Percentiles rank a stretch among this genome's conserved stretches.
Evolutionary conservation across 202 grass and related monocot genomes (phyloP).

Genomic region (Eragrostis tef): DNA sequence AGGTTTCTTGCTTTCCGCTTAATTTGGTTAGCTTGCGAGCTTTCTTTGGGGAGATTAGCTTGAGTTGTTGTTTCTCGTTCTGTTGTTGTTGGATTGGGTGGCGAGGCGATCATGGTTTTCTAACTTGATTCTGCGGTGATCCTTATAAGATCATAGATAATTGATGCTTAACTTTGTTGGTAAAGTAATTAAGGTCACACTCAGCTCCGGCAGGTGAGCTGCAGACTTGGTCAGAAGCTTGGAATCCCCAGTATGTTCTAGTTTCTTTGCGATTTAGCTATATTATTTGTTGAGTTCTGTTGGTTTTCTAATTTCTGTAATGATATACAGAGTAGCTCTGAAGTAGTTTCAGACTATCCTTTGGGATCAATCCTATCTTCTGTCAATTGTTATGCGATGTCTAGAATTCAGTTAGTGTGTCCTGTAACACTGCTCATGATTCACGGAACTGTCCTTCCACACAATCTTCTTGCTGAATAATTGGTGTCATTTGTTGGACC

Average conservation of each 20-base stretch:
- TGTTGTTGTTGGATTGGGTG: background rate
- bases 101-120: background rate
- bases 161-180: background rate
- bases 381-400: background rate
- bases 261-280: background rate
- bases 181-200: background rate
- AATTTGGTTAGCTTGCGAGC: background rate
- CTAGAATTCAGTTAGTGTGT: background rate
- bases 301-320: background rate
- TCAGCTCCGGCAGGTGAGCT: background rate
- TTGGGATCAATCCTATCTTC: background rate
- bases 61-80: background rate
- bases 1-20: background rate
- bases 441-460: background rate
- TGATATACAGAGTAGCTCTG: background rate
- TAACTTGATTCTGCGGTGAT: slow-evolving; percentile 1
- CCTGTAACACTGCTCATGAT: background rate
- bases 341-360: background rate
- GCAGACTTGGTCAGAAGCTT: background rate
- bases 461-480: background rate
- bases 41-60: background rate
- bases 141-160: background rate
- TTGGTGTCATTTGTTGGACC: background rate
- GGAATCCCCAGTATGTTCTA: background rate
- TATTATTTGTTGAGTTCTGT: background rate